Evolutionary conservation across 805 yeast genomes (phyloP).

Genomic region (Kazachstania kunashirensis): DNA sequence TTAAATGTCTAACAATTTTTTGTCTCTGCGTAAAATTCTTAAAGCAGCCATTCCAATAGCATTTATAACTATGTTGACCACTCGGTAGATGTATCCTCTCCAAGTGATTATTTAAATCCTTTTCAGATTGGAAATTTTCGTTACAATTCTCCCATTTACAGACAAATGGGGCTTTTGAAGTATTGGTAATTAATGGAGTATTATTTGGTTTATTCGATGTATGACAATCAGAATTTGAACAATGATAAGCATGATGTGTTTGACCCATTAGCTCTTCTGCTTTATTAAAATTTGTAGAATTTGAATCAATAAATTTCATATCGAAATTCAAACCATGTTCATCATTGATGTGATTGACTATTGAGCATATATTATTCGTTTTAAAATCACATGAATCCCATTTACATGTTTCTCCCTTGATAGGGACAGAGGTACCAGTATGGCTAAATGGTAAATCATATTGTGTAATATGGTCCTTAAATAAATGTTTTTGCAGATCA

Average conservation of each 20-base stretch:
- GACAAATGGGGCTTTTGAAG: not conserved
- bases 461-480: slow-evolving; percentile 37
- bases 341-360: slow-evolving; percentile 51
- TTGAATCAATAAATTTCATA: slow-evolving; percentile 18
- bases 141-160: slow-evolving; percentile 39
- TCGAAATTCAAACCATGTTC: slow-evolving; percentile 34
- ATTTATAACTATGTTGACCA: slow-evolving; percentile 59
- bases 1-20: slow-evolving; percentile 76
- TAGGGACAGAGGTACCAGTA: not conserved
- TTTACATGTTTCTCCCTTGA: slow-evolving; percentile 38
- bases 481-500: slow-evolving; percentile 43
- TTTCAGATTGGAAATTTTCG: slow-evolving; percentile 39
- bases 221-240: not conserved
- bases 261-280: not conserved
- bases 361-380: slow-evolving; percentile 40
- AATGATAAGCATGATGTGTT: slow-evolving; percentile 4
- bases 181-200: too few relatives aligned
- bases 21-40: slow-evolving; percentile 75
- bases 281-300: not conserved
- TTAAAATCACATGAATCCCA: slow-evolving; percentile 66
- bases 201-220: not conserved
- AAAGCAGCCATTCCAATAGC: slow-evolving; percentile 73
- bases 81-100: slow-evolving; percentile 59
- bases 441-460: slow-evolving; percentile 6
- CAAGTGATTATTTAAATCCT: slow-evolving; percentile 64